These are phyloP conservation scores for Phylloporus rhodoxanthus DNA, from an alignment of 768 basidiomycete species.

Conservation along the genomic window DNA sequence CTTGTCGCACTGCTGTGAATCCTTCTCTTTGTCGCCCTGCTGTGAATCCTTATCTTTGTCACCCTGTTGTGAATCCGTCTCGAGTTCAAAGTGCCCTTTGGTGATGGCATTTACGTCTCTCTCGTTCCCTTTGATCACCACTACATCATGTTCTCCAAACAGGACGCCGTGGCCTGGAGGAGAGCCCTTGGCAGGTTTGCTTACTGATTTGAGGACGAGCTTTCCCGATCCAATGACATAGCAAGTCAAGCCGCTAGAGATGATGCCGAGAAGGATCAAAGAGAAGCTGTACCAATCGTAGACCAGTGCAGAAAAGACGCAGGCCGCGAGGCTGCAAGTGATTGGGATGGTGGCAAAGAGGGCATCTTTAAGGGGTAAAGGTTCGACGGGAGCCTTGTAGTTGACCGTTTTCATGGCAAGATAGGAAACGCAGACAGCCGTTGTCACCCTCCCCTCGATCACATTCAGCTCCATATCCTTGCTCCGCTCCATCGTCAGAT, in stretches of 20 bases:
- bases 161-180: slow-evolving; percentile 30
- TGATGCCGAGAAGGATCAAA: slow-evolving; percentile 30
- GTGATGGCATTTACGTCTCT: slow-evolving; percentile 26
- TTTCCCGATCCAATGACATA: slow-evolving; percentile 21
- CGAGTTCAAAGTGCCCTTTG: slow-evolving; percentile 24
- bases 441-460: slow-evolving; percentile 11
- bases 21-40: too few relatives aligned
- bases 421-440: slow-evolving; percentile 12
- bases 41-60: too few relatives aligned
- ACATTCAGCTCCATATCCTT: background rate
- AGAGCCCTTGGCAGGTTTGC: slow-evolving; percentile 7
- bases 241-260: slow-evolving; percentile 28
- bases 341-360: slow-evolving; percentile 23
- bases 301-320: slow-evolving; percentile 19
- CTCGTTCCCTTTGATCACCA: slow-evolving; percentile 27
- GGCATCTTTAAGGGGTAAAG: background rate
- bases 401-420: slow-evolving; percentile 11
- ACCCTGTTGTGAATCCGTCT: background rate
- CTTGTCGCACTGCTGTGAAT: too few relatives aligned
- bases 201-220: slow-evolving; percentile 12
- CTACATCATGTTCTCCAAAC: slow-evolving; percentile 9
- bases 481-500: slow-evolving; percentile 20
- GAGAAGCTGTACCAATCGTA: slow-evolving; percentile 29
- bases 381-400: slow-evolving; percentile 1
- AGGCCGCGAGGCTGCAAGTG: slow-evolving; percentile 18